Evolutionary conservation across 805 yeast species (phyloP).

Genomic region (Candida michaelii): DNA sequence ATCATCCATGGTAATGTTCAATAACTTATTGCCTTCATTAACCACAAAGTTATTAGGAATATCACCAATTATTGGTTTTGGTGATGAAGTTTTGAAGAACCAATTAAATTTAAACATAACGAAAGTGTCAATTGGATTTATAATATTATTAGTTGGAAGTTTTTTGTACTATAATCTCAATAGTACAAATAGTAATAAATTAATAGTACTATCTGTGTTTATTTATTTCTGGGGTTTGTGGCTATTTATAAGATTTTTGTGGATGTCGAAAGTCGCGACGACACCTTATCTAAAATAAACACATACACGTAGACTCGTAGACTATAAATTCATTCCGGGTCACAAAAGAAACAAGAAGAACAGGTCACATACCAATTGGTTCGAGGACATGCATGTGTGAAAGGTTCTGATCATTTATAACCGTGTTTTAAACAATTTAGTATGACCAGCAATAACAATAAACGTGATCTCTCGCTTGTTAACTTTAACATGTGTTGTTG

Average conservation of each 20-base stretch:
- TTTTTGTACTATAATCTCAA: neutral
- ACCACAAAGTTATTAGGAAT: slow-evolving; percentile 31
- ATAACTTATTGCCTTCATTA: slow-evolving; percentile 23
- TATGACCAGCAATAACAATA: slow-evolving; percentile 1
- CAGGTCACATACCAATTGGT: no score
- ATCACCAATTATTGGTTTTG: slow-evolving; percentile 12
- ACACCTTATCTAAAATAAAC: slow-evolving; percentile 3
- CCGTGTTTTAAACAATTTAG: no score
- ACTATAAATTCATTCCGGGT: no score
- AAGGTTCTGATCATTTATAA: no score
- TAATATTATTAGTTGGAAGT: no score
- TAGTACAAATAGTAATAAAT: neutral
- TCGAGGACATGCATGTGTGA: no score
- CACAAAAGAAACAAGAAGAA: no score
- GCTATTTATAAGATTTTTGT: slow-evolving; percentile 4
- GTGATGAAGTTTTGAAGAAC: slow-evolving; percentile 19
- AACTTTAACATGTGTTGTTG: slow-evolving; percentile 2
- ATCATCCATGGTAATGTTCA: slow-evolving; percentile 35
- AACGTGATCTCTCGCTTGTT: slow-evolving; percentile 2
- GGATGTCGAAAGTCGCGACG: slow-evolving; percentile 5
- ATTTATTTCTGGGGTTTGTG: slow-evolving; percentile 8
- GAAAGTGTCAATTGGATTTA: no score
- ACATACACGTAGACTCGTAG: neutral
- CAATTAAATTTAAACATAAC: slow-evolving; percentile 19
- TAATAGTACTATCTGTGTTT: slow-evolving; percentile 2